These are phyloP conservation scores for Aspergillus pseudoterreus DNA, from an alignment of 2,329 filamentous ascomycete genomes.

Conservation along the genomic window DNA sequence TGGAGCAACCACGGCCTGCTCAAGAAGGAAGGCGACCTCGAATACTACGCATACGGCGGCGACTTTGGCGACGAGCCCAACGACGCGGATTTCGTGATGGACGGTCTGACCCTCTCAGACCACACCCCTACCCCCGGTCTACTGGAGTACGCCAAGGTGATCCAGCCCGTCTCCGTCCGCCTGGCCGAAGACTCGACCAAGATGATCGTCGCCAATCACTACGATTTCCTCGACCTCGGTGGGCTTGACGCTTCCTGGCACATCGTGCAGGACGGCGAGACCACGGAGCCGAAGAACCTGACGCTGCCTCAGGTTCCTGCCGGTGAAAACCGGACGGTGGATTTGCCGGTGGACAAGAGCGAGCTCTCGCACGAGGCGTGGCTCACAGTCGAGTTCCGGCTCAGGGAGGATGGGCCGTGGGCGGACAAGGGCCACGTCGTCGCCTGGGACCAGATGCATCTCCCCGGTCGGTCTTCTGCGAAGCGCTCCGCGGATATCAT, in stretches of 20 bases:
- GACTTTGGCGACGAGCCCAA: slow-evolving; percentile 61
- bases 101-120: slow-evolving; percentile 49
- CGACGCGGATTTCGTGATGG: slow-evolving; percentile 61
- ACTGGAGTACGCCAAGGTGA: slow-evolving; percentile 54
- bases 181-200: slow-evolving; percentile 36
- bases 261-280: slow-evolving; percentile 29
- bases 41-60: slow-evolving; percentile 58
- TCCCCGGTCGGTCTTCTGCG: background rate
- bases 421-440: slow-evolving; percentile 52
- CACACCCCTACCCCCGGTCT: slow-evolving; percentile 58
- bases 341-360: background rate
- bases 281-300: slow-evolving; percentile 39
- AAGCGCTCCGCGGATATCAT: background rate
- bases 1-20: slow-evolving; percentile 61
- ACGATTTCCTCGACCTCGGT: slow-evolving; percentile 48
- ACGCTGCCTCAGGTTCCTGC: slow-evolving; percentile 12
- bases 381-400: slow-evolving; percentile 45
- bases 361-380: slow-evolving; percentile 21
- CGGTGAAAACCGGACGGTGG: slow-evolving; percentile 34
- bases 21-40: slow-evolving; percentile 25
- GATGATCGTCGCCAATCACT: slow-evolving; percentile 42
- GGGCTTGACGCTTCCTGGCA: slow-evolving; percentile 35
- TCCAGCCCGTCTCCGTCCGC: slow-evolving; percentile 51
- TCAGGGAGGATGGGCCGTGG: slow-evolving; percentile 49
- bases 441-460: slow-evolving; percentile 48